Percentiles rank a stretch among this genome's conserved stretches.
Evolutionary conservation across 2,329 filamentous ascomycete species (phyloP).

Genomic region (Paracorniculantispora psalliotae): DNA sequence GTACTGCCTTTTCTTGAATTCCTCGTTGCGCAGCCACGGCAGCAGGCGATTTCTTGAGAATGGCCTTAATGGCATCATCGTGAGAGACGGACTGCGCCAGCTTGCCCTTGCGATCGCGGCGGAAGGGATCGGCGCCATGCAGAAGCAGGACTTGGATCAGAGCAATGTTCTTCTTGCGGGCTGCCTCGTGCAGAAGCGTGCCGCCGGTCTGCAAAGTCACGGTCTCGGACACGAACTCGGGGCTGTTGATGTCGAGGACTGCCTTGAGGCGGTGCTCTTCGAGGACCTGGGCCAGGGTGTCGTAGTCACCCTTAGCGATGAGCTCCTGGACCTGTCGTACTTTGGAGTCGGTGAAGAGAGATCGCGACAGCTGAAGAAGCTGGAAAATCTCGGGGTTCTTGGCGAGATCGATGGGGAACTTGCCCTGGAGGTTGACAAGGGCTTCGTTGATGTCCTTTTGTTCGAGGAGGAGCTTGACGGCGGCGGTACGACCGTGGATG

Average conservation of each 20-base stretch:
- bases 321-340: slow-evolving; percentile 79
- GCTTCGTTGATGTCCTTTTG: slow-evolving; percentile 84
- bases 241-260: slow-evolving; percentile 85
- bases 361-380: slow-evolving; percentile 83
- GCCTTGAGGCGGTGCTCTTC: slow-evolving; percentile 83
- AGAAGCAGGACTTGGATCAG: slow-evolving; percentile 87
- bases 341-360: slow-evolving; percentile 83
- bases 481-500: slow-evolving; percentile 68
- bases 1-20: slow-evolving; percentile 94
- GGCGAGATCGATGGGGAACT: slow-evolving; percentile 81
- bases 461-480: slow-evolving; percentile 80
- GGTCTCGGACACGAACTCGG: slow-evolving; percentile 79
- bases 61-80: slow-evolving; percentile 80
- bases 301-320: slow-evolving; percentile 68
- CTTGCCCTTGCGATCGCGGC: slow-evolving; percentile 90
- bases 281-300: slow-evolving; percentile 70
- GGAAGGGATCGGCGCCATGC: slow-evolving; percentile 93
- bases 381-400: slow-evolving; percentile 94
- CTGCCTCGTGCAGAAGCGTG: slow-evolving; percentile 88
- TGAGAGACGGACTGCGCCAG: slow-evolving; percentile 94
- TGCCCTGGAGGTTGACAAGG: slow-evolving; percentile 76
- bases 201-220: slow-evolving; percentile 77
- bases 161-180: slow-evolving; percentile 73
- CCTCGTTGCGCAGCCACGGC: slow-evolving; percentile 90
- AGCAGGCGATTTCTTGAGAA: slow-evolving; percentile 90